Evolutionary conservation across 768 basidiomycete genomes (phyloP), one percentile per base, ranked within the genome.

Genomic region (Tylopilus plumbeoviolaceoides): DNA sequence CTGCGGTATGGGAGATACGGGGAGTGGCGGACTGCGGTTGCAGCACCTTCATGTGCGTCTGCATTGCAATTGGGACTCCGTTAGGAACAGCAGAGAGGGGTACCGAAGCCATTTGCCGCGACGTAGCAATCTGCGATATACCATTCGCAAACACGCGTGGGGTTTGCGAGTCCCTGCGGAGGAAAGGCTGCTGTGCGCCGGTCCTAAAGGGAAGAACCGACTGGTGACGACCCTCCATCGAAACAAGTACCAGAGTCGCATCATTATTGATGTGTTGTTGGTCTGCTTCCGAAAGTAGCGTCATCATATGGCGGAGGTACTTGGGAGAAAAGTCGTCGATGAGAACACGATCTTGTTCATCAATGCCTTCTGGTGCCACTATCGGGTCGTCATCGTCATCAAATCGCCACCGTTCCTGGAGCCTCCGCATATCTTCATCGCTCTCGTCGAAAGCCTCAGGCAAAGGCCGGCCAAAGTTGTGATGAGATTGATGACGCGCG

Each of bases 341-440:
- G n/a, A 91, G 69, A 0, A 78, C 66, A 8, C 89, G 76, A 51
- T 85, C 81, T 44, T 84, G 80, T 62, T 89, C 89, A 15, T 90
- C 87, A 5, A 77, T 54, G 11, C 85, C 84, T 44, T 78, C 76
- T 4, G 81, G 76, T 5, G 78, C 82, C 53, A 77, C 69, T 0
- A 77, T 66, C 14, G 84, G 81, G 7, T 61, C 68, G 55, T 89
- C 86, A 50, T 90, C 87, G 7, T 70, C 61, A 59, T 91, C 89
- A 55, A 79, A 90, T 49, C 75, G 73, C 87, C 87, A 91, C 35
- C 78, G 78, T 55, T 85, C 82, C 39, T 74, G 70, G 4, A 85
- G 52, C 41, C 74, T 70, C 51, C 67, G 63, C 7, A 56, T 47
- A 48, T 85, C 81, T 42, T 75, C 72, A 14, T 70, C 70, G 11